Percentiles rank a stretch among this genome's conserved stretches.
These are phyloP conservation scores for Neurospora sp. DNA, from an alignment of 495 filamentous ascomycete species.

Conservation along the genomic window DNA sequence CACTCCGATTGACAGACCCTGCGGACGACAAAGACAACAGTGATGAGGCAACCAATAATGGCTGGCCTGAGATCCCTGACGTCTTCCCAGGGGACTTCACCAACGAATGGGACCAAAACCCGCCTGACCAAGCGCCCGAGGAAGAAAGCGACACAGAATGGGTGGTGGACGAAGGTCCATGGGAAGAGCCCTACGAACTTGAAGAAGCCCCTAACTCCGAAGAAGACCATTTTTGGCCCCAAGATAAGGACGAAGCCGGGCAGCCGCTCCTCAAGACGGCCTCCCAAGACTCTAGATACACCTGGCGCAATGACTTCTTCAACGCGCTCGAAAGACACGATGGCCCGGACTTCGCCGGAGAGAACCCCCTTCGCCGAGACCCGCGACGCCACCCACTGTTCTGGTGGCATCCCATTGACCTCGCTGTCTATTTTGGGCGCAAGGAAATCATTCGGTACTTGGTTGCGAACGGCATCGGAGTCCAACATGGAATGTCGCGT, in stretches of 20 bases:
- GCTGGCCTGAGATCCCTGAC: neutral
- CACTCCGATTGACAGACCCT: neutral
- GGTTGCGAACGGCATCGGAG: neutral
- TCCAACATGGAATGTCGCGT: neutral
- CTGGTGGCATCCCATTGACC: conserved; percentile 3
- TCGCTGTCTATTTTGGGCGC: neutral
- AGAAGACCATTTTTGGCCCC: neutral
- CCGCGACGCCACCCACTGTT: neutral
- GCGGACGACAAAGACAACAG: neutral
- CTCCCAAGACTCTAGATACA: neutral
- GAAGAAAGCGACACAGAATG: neutral
- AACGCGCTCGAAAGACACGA: neutral
- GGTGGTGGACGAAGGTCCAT: neutral
- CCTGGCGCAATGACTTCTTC: neutral
- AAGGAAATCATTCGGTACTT: neutral
- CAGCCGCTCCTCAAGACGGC: neutral
- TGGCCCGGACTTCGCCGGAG: neutral
- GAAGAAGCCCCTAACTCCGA: neutral
- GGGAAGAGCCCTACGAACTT: neutral
- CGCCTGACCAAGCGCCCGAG: neutral
- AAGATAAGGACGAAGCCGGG: neutral
- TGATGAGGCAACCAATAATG: neutral
- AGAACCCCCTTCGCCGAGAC: neutral
- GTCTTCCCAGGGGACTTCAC: neutral
- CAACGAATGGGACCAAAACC: neutral